Percentiles rank a stretch among this genome's conserved stretches.
Conservation (phyloP, 257 asterid species). For the Cordia subcordata region DNA sequence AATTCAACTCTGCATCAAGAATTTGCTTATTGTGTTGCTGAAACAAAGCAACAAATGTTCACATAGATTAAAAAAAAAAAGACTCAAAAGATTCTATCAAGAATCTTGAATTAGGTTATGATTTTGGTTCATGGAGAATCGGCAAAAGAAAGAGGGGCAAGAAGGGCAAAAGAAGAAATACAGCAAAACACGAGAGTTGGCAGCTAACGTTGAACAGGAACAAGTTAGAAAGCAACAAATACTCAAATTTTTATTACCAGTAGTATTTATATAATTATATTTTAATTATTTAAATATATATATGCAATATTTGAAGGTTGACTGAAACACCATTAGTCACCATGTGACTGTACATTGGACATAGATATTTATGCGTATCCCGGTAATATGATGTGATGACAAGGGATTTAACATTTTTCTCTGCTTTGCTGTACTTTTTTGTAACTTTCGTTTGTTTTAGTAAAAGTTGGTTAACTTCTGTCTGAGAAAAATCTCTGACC, state of each 20-base stretch:
- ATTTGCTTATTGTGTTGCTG: no score
- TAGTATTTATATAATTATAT: neutral
- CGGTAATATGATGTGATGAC: no score
- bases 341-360: neutral
- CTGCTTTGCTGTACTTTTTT: no score
- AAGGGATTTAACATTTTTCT: no score
- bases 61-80: no score
- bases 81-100: slow-evolving; percentile 17
- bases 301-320: slow-evolving; percentile 1
- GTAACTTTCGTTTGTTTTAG: no score
- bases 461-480: no score
- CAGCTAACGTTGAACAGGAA: slow-evolving; percentile 9
- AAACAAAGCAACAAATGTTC: neutral
- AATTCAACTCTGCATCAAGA: slow-evolving; percentile 11
- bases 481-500: no score
- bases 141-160: slow-evolving; percentile 11
- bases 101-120: slow-evolving; percentile 13
- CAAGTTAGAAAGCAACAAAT: slow-evolving; percentile 20
- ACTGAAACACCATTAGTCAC: neutral
- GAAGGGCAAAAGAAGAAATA: slow-evolving; percentile 11
- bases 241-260: slow-evolving; percentile 1
- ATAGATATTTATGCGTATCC: neutral
- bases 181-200: slow-evolving; percentile 12
- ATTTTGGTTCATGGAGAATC: neutral
- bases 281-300: no score